Base-by-base conservation (phyloP, 2,329 filamentous ascomycete genomes). In the Monilinia fructicola region DNA sequence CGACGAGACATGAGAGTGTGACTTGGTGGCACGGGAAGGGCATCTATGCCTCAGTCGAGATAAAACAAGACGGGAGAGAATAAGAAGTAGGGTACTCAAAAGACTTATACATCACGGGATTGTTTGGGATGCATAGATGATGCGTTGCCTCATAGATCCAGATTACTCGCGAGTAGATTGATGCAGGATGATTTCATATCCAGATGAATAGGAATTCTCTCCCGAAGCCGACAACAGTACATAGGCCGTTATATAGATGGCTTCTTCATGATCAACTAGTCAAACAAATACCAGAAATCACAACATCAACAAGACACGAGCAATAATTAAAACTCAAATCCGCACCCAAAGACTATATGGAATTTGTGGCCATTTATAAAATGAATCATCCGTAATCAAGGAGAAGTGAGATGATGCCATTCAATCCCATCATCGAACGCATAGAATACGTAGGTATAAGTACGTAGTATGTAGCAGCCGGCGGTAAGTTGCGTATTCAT, bases 401-500 rank as follows among this genome's bases (percentile, higher is more conserved):
- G n/a, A 23, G 46, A n/a, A 23, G 21, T n/a, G 21, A 26, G 14
- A 23, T 35, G 48, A 4, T 21, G 16, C 16, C 2, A 40, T 54
- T 16, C 6, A 6, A 4, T 54, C 21, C 23, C 31, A n/a, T 63
- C 21, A 18, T 11, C 16, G 1, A 28, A n/a, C 18, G 16, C 14
- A 38, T 11, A 54, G 4, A 9, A 14, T 9, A 2, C 40, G 7
- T 23, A 35, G 3, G 18, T 3, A 46, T 55, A 44, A 12, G 9
- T 4, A 42, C 46, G 38, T 64, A 44, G 66, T 71, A 86, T 89
- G 87, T 89, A 81, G 87, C 87, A 83, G 86, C 86, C 86, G 87
- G 84, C 87, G 87, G 87, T 90, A 89, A 89, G 87, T 82, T 73
- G 83, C 86, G 82, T 79, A 78, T 78, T 77, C 77, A 78, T 74